Base-by-base conservation (phyloP, 2,329 filamentous ascomycete genomes). In the Alternaria gaisen region DNA sequence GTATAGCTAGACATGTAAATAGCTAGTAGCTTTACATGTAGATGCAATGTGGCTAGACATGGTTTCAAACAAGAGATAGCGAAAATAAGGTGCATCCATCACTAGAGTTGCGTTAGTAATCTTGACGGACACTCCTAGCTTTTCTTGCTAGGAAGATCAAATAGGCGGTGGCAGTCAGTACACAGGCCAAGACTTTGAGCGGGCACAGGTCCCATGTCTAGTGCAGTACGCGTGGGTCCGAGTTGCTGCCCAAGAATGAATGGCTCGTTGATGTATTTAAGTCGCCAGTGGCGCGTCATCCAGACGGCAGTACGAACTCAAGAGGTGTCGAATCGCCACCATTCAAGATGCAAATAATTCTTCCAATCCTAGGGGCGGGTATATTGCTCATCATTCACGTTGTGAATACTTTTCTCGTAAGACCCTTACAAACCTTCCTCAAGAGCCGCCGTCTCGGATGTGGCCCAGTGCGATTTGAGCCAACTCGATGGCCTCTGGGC, bases 391-490 rank as follows among this genome's bases (percentile, higher is more conserved):
- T 59, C 0, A 3, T 48, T 0, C 34, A 22, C 5, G 1, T 59
- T 2, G 3, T 14, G 12, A 43, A 50, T 14, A 4, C 0, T 1
- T 2, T 38, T 8, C 0, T 58, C 1, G 14, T 58, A 34, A 58
- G 48, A 12, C 43, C 56, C 11, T 12, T 55, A 10, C 56, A 28
- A 12, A 28, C 54, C 26, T 12, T 18, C 20, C 9, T 48, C 43
- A 59, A 59, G 22, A 36, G 42, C 42, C 56, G 50, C 0, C 20
- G 28, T 5, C 51, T 59, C 5, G 36, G 51, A 48, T 59, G 56
- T 36, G 50, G 56, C 16, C 18, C 50, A 12, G 43, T 59, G 3
- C 51, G 36, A 43, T 10, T 32, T 2, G 56, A 59, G 34, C 50
- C 36, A 3, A 42, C 36, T 20, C 28, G 28, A 47, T 54, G 43